Percentiles rank a stretch among this genome's conserved stretches.
Conservation (phyloP, 2,329 filamentous ascomycete species). For the Diaporthe sp. region DNA sequence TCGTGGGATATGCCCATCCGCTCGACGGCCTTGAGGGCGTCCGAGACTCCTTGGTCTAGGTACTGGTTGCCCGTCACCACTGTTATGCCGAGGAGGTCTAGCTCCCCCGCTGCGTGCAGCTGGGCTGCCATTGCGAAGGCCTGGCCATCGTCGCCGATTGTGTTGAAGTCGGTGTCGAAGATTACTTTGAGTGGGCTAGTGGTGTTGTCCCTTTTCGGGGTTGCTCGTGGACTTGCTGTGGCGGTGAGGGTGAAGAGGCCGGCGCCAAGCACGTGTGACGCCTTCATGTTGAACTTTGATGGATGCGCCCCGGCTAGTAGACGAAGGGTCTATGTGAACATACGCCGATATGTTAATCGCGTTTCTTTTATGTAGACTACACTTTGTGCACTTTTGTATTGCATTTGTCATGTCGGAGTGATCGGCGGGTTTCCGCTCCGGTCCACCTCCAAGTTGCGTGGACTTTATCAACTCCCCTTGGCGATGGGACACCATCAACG, state of each 20-base stretch:
- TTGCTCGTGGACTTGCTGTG: background rate
- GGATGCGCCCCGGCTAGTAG: background rate
- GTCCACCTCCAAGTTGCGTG: background rate
- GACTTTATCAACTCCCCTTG: background rate
- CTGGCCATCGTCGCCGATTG: constrained; percentile 30
- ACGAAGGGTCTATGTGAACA: background rate
- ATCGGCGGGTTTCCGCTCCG: background rate
- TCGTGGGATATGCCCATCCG: background rate
- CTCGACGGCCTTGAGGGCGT: constrained; percentile 17
- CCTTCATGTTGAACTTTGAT: background rate
- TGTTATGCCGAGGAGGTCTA: constrained; percentile 2
- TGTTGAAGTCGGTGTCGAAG: constrained; percentile 27
- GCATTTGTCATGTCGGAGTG: constrained; percentile 5
- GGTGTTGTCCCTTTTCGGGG: background rate
- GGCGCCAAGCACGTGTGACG: background rate
- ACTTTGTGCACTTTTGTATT: background rate
- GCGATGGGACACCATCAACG: background rate
- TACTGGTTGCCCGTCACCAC: constrained; percentile 1
- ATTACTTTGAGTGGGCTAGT: background rate
- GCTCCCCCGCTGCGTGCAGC: background rate
- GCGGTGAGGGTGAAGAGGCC: background rate
- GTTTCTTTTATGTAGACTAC: background rate
- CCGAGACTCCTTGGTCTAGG: background rate
- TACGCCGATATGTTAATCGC: fast-evolving
- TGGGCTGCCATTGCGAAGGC: constrained; percentile 27